A percentile compares a stretch with the other conserved stretches of the same genome.
Conservation (phyloP, 2,329 filamentous ascomycete genomes). For the Nemania sp. region DNA sequence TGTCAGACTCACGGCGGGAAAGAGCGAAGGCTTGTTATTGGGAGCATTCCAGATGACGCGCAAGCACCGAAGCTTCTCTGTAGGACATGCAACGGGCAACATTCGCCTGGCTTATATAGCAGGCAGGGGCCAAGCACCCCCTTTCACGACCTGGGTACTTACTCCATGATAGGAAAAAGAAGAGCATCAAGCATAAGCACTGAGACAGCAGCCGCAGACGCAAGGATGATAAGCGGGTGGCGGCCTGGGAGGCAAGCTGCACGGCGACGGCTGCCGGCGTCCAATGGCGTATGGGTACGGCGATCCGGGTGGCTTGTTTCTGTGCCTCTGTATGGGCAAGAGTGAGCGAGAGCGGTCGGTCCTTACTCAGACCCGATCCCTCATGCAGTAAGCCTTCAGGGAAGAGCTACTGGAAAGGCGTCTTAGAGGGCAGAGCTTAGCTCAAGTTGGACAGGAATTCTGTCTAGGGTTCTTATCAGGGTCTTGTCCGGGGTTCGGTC, state of each 20-base stretch:
- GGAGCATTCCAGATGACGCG: neutral
- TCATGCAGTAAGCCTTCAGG: slow-evolving; percentile 4
- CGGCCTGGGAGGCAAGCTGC: slow-evolving; percentile 15
- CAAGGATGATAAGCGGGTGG: slow-evolving; percentile 11
- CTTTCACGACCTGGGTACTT: slow-evolving; percentile 25
- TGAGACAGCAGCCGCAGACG: slow-evolving; percentile 21
- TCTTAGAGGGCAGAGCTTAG: too few species aligned
- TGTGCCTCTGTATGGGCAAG: neutral
- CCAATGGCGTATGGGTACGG: slow-evolving; percentile 20
- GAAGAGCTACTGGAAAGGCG: too few species aligned
- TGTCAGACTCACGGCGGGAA: slow-evolving; percentile 17
- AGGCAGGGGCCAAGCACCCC: slow-evolving; percentile 1
- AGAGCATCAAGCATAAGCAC: slow-evolving; percentile 10
- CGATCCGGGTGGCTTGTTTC: neutral
- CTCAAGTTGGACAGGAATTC: slow-evolving; percentile 3
- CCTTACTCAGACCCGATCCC: slow-evolving; percentile 17
- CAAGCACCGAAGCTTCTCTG: too few species aligned
- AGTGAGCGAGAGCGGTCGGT: slow-evolving; percentile 7
- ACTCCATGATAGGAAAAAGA: slow-evolving; percentile 30
- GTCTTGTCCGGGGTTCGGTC: too few species aligned
- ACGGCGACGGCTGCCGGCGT: slow-evolving; percentile 15
- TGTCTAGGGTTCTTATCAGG: neutral
- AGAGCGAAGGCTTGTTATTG: neutral
- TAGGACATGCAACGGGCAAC: neutral
- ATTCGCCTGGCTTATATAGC: slow-evolving; percentile 7